Evolutionary conservation across 192 early-diverging fungal species (phyloP), one percentile per base, ranked within the genome.

Genomic region (Rhizoclosmatium globosum): DNA sequence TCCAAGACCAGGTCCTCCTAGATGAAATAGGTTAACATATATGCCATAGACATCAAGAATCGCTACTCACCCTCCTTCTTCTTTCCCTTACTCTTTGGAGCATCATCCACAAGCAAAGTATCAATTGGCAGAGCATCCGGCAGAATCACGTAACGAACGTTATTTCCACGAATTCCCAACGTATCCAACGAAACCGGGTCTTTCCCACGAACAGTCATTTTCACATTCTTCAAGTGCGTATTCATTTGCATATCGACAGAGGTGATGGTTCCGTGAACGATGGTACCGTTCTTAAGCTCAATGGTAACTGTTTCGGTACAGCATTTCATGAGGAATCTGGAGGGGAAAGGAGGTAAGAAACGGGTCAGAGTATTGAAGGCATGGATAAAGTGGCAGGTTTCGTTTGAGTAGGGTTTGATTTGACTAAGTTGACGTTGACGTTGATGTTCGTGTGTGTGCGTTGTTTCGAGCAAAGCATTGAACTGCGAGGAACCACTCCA

Each of bases 241-340:
- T 99, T 99, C 98, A 99, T 99, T 85, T 93, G 94, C 96, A 99
- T 97, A 80, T 99, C 98, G 31, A 99, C 96, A 60, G 94, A 94
- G 46, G 94, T 95, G 70, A 99, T 92, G 21, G 97, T 99, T 68
- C 98, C 98, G 82, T 95, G 92, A 48, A 99, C 94, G 76, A 97
- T 89, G 17, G 97, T 99, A 65, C 98, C 98, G 83, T 99, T 99
- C 80, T 99, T 99, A 66, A 99, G 90, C 87, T 99, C 98, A 82
- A 99, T 94, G 11, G 97, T 98, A 59, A 99, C 98, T 42, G 96
- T 96, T 88, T 99, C 96, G 84, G 94, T 95, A 76, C 91, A 93
- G 83, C 95, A 91, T 88, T 99, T 99, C 95, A 97, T 97, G 82
- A 99, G 90, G 88, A 99, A 99, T 85, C 97, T 95, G 11, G 11